Evolutionary conservation across 2,329 filamentous ascomycete genomes (phyloP), one percentile per base, ranked within the genome.

Genomic region (Microascus cirrosus): DNA sequence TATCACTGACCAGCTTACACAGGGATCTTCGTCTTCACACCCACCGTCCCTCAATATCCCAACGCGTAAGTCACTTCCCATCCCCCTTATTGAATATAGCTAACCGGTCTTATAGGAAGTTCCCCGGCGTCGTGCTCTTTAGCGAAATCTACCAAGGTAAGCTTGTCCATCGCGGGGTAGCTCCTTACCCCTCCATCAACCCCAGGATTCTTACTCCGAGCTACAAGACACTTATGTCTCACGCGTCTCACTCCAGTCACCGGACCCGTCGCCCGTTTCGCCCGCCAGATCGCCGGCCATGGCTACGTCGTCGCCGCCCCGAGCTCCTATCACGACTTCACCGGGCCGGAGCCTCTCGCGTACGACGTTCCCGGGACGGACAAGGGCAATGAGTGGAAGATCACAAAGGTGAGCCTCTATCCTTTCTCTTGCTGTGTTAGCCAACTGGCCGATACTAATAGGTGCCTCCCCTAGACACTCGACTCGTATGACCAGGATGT

Each of bases 141-240:
- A 92, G 87, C 65, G 92, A 96, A 74, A 96, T 96, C 66, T 96
- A 96, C 68, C 92, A 96, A 84, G 91, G 90, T 91, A 71, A 59
- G 67, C 25, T 39, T 20, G n/a, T 24, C 18, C 18, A n/a, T 18
- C 2, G 15, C 11, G 34, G 11, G 2, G 36, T 22, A 42, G 13
- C 59, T 18, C 54, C 66, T 24, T 25, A 53, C 10, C 22, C n/a
- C 13, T 20, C 10, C 15, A n/a, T n/a, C 36, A 2, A 11, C 20
- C 25, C 13, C 52, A 11, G 12, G 18, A 10, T n/a, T 13, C 4
- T 48, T 12, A 48, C 42, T 11, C 42, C 42, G 20, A 6, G 18
- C 8, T 32, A 4, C 28, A 32, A 32, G 28, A 32, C 28, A 4
- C 28, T 8, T 32, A 4, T 32, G 28, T 32, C 28, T 32, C 28